Percentiles rank a stretch among this genome's conserved stretches.
Evolutionary conservation across 2,329 filamentous ascomycete species (phyloP).

Genomic region (Sclerotinia borealis): DNA sequence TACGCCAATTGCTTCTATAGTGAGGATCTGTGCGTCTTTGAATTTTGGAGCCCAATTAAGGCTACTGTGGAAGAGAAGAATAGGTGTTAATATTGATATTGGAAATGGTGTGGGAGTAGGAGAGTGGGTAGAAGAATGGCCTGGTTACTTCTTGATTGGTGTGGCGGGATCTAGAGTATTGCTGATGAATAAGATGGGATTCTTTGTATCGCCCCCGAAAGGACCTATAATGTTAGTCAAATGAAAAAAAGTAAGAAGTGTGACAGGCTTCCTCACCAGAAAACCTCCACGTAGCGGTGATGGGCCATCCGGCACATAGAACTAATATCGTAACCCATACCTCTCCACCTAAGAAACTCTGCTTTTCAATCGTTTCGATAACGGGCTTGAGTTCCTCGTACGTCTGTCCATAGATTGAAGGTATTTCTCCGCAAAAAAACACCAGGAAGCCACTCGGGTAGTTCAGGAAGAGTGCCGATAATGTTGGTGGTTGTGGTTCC

Average conservation of each 20-base stretch:
- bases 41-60: slow-evolving; percentile 33
- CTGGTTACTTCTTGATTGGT: slow-evolving; percentile 25
- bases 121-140: too few species aligned
- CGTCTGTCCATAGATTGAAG: not conserved
- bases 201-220: slow-evolving; percentile 31
- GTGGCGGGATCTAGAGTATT: slow-evolving; percentile 33
- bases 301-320: slow-evolving; percentile 31
- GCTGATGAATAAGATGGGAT: slow-evolving; percentile 33
- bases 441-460: not conserved
- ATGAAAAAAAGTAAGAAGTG: not conserved
- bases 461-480: not conserved
- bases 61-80: slow-evolving; percentile 16
- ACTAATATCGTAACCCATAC: slow-evolving; percentile 34
- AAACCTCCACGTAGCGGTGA: slow-evolving; percentile 25
- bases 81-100: not conserved
- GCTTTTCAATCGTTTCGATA: slow-evolving; percentile 16
- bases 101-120: not conserved
- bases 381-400: not conserved
- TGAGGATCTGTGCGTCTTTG: slow-evolving; percentile 39
- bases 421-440: not conserved
- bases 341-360: slow-evolving; percentile 40
- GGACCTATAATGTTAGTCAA: slow-evolving; percentile 19
- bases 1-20: slow-evolving; percentile 45
- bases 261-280: not conserved
- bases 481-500: not conserved